These are phyloP conservation scores for Sanguinoderma infundibulare DNA, from an alignment of 1,284 basidiomycete genomes.

Conservation along the genomic window DNA sequence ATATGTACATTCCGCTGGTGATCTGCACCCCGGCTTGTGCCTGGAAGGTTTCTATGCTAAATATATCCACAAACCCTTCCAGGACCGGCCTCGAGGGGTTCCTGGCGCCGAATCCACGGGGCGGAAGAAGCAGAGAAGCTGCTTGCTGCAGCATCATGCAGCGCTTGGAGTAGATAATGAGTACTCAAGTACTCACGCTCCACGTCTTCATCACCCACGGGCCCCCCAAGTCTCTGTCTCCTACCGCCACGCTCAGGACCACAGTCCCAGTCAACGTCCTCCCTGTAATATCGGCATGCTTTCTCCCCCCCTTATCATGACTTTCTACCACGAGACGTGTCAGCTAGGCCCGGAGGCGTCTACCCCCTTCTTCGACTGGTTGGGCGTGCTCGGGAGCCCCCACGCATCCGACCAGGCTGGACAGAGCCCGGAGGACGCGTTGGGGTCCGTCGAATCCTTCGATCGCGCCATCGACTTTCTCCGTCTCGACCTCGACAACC, in stretches of 20 bases:
- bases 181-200: background rate
- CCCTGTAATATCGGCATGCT: too few relatives aligned
- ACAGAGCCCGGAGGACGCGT: background rate
- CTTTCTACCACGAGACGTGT: background rate
- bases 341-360: background rate
- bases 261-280: background rate
- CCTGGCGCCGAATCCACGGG: background rate
- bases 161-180: background rate
- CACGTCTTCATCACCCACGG: too few relatives aligned
- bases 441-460: background rate
- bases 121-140: background rate
- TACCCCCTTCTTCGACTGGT: background rate
- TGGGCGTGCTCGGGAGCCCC: background rate
- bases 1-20: background rate
- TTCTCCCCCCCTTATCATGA: background rate
- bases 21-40: background rate
- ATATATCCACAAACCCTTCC: background rate
- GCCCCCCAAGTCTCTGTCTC: background rate
- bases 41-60: too few relatives aligned
- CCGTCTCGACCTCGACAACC: background rate
- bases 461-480: background rate
- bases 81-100: background rate
- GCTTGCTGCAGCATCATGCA: background rate
- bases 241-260: background rate
- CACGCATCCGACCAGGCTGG: background rate